phyloP scores from a whole-genome alignment of 176 grass and related monocot species.

The Hsuehochloa calcarea region DNA sequence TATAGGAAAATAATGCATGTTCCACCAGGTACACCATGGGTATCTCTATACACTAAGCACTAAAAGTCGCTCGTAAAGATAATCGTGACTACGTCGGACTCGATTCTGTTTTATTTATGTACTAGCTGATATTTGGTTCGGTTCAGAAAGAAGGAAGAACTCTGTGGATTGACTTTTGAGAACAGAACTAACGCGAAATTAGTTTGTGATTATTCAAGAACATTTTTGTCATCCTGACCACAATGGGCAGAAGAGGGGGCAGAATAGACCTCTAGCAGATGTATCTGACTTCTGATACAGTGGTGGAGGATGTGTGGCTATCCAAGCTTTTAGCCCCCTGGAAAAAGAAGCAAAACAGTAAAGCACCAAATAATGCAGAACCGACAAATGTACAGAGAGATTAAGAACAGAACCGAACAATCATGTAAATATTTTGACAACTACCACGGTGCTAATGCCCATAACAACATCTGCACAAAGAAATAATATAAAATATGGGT shows the following conservation, averaged over 20 bases:
- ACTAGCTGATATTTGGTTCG: background rate
- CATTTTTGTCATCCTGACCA: background rate
- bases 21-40: background rate
- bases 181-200: background rate
- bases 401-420: background rate
- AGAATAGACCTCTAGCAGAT: slow-evolving; percentile 74
- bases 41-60: background rate
- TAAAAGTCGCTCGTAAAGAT: background rate
- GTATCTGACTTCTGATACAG: slow-evolving; percentile 65
- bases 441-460: background rate
- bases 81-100: background rate
- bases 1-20: background rate
- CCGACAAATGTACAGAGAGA: background rate
- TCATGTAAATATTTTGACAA: background rate
- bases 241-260: slow-evolving; percentile 7
- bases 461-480: background rate
- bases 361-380: slow-evolving; percentile 23
- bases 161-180: background rate
- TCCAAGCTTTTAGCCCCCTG: slow-evolving; percentile 75
- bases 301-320: slow-evolving; percentile 46
- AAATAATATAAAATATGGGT: background rate
- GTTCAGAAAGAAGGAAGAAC: background rate
- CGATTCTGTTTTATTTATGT: background rate
- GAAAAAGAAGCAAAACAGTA: background rate
- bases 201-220: background rate